Evolutionary conservation across 169 alveolate species (phyloP).

Genomic region (Plasmodium inui): DNA sequence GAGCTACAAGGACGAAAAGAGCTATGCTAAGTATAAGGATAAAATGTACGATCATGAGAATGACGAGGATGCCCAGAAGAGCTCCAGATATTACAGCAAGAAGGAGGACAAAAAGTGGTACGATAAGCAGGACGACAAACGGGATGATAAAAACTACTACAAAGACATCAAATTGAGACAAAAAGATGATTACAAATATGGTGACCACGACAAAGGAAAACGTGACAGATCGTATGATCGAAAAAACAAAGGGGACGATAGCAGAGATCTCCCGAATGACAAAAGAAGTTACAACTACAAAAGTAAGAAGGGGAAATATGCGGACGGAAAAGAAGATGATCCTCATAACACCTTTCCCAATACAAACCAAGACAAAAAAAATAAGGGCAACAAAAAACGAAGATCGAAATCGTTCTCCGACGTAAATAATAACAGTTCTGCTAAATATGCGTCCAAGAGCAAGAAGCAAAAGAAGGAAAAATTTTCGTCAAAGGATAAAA

Average conservation of each 20-base stretch:
- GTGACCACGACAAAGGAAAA: not conserved
- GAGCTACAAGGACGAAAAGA: constrained; percentile 15
- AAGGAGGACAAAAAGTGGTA: constrained; percentile 12
- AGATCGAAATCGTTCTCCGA: constrained; percentile 17
- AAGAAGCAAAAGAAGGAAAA: constrained; percentile 42
- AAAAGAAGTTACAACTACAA: constrained; percentile 4
- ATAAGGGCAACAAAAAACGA: constrained; percentile 30
- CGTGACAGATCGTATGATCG: constrained; percentile 4
- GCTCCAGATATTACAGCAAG: constrained; percentile 2
- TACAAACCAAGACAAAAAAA: not conserved
- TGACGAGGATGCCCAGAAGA: constrained; percentile 1
- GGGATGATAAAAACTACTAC: not conserved
- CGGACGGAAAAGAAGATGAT: constrained; percentile 18
- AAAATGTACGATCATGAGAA: not conserved
- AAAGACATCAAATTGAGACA: constrained; percentile 10
- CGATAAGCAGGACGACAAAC: constrained; percentile 3
- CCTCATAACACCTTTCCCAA: constrained; percentile 6
- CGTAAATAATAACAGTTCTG: constrained; percentile 18
- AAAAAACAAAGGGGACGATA: constrained; percentile 4
- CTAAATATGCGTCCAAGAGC: constrained; percentile 23
- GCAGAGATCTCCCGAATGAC: constrained; percentile 16
- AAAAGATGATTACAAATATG: not conserved
- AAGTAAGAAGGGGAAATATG: constrained; percentile 11
- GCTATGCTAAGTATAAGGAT: not conserved
- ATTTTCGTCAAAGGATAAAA: constrained; percentile 28